Evolutionary conservation across 2,329 filamentous ascomycete genomes (phyloP).

Genomic region (Fusarium proliferatum): DNA sequence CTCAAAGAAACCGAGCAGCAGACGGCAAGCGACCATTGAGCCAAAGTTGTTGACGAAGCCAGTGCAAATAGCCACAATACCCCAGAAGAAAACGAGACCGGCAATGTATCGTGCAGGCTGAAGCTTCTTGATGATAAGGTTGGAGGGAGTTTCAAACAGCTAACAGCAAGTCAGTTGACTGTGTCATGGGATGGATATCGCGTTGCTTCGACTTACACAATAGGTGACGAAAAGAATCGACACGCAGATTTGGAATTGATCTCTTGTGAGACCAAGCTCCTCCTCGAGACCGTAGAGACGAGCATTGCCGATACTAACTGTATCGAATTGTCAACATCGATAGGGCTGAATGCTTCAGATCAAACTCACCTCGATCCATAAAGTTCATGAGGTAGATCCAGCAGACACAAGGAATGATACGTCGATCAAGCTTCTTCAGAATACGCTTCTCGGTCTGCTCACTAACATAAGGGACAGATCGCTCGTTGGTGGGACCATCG

Average conservation of each 20-base stretch:
- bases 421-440: constrained; percentile 47
- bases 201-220: constrained; percentile 51
- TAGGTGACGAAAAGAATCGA: constrained; percentile 54
- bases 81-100: constrained; percentile 58
- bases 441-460: constrained; percentile 37
- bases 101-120: constrained; percentile 61
- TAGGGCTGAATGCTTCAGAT: accelerated
- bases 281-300: constrained; percentile 60
- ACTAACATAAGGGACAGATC: constrained; percentile 31
- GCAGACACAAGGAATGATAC: constrained; percentile 49
- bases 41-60: constrained; percentile 59
- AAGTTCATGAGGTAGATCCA: constrained; percentile 52
- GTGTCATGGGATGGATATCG: accelerated
- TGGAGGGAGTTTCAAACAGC: constrained; percentile 56
- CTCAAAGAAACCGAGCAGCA: constrained; percentile 52
- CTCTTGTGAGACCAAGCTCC: constrained; percentile 65
- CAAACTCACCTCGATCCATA: constrained; percentile 48
- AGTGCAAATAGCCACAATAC: constrained; percentile 55
- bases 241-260: constrained; percentile 68
- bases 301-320: constrained; percentile 76
- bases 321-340: constrained; percentile 20
- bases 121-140: constrained; percentile 52
- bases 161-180: not conserved
- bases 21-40: constrained; percentile 57
- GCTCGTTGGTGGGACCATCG: constrained; percentile 23